phyloP scores from a whole-genome alignment of 352 stramenopile species.

The Globisporangium carolinianum region DNA sequence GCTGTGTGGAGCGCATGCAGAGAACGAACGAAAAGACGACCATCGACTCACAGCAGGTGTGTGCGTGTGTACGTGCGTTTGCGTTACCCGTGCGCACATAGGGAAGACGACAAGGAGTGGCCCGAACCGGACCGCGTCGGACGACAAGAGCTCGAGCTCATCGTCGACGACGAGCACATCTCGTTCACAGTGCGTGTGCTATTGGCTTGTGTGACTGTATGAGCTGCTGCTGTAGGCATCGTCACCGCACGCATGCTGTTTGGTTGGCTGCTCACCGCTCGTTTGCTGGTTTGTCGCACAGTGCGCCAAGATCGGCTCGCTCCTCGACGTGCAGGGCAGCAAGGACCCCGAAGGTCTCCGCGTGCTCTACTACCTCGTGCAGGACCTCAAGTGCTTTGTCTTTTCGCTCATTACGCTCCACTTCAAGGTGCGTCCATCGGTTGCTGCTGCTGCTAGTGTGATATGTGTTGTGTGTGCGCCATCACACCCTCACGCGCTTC shows the following conservation, averaged over 20 bases:
- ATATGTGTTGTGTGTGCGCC: not conserved
- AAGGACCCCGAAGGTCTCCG: constrained; percentile 93
- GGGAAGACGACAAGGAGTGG: constrained; percentile 95
- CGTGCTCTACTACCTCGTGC: constrained; percentile 96
- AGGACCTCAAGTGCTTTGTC: constrained; percentile 96
- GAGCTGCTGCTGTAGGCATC: not conserved
- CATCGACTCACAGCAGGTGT: too few relatives aligned
- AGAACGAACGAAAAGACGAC: too few relatives aligned
- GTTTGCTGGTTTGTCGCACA: constrained; percentile 14
- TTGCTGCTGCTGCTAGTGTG: not conserved
- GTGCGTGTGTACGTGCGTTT: not conserved
- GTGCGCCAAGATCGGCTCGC: constrained; percentile 94
- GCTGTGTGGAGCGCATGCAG: too few relatives aligned
- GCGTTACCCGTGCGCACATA: constrained; percentile 9
- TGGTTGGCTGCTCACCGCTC: not conserved
- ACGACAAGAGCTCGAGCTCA: constrained; percentile 94
- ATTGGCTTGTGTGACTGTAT: not conserved
- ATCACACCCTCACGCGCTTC: too few relatives aligned
- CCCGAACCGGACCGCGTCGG: constrained; percentile 90
- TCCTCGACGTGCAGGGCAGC: constrained; percentile 93
- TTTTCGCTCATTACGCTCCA: constrained; percentile 96
- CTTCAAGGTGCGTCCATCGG: constrained; percentile 85
- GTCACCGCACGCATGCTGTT: not conserved
- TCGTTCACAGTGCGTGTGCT: constrained; percentile 86
- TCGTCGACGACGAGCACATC: constrained; percentile 94